A percentile compares a stretch with the other conserved stretches of the same genome.
Evolutionary conservation across 2,329 filamentous ascomycete species (phyloP).

Genomic region (Sporothrix luriei): DNA sequence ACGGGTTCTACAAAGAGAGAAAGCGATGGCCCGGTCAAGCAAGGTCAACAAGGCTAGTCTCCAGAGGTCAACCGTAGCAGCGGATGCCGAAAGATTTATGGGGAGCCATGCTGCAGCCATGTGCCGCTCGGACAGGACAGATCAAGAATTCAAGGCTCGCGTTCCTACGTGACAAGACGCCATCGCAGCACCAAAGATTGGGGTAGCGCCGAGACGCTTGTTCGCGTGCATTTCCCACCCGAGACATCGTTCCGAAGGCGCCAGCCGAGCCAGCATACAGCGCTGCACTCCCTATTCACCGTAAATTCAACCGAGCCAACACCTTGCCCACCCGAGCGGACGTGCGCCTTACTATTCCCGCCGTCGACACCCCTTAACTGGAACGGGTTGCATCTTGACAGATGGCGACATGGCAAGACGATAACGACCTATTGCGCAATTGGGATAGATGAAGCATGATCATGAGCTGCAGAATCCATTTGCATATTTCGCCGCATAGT

Average conservation of each 20-base stretch:
- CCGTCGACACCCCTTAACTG: not conserved
- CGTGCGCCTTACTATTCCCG: not conserved
- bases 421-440: conserved; percentile 3
- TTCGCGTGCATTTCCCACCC: not conserved
- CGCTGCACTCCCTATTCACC: no score
- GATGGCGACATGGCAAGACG: not conserved
- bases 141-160: no score
- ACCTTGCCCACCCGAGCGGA: not conserved
- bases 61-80: not conserved
- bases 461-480: not conserved
- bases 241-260: conserved; percentile 1
- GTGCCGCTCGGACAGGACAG: no score
- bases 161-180: conserved; percentile 7
- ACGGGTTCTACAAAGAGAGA: no score
- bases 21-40: not conserved
- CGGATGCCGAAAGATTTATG: not conserved
- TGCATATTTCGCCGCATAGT: no score
- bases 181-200: not conserved
- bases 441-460: not conserved
- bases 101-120: not conserved
- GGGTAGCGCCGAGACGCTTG: no score
- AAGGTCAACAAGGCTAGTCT: not conserved
- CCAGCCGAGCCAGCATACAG: not conserved
- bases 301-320: not conserved
- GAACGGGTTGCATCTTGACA: not conserved